Evolutionary conservation across 129 eudicot species (phyloP), one percentile per base, ranked within the genome.

Genomic region (Flaveria brownii): DNA sequence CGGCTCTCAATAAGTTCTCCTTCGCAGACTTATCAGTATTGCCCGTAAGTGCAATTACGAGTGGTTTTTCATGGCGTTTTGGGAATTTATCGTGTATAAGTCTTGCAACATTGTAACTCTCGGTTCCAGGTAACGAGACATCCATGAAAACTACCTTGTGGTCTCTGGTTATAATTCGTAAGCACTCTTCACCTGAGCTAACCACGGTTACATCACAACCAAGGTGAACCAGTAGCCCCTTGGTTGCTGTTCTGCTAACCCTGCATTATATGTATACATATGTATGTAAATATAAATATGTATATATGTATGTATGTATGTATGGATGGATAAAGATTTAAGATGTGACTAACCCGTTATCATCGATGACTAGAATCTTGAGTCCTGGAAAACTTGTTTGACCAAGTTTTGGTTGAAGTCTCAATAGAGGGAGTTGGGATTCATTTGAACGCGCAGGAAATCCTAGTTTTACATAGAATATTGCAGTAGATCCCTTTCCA

Each of bases 401-500:
- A 33, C 78, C 83, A 63, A 60, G 91, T 80, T 85, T 86, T 71
- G 83, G 73, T 0, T 82, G 75, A 59, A 68, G 67, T 73, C 88
- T 82, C 23, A 70, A 63, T 80, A 81, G 82, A 74, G 89, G 82
- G 33, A 83, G 75, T 75, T 76, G 83, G 15, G 87, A 68, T 18
- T 86, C 94, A 70, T 89, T 80, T 42, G 71, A 64, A 61, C 85
- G 89, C 22, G 83, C 87, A 17, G 90, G 86, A 75, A 82, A 51
- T 23, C 97, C 97, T 59, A 90, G 98, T 81, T 93, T 93, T 12
- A 88, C 92, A 60, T 80, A 82, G 62, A 90, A 88, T 25, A 79
- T 82, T 56, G 92, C 93, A 11, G 92, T 93, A 51, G 88, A 82
- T 50, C 98, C 98, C 86, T 87, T 90, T 47, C 98, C 98, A 49